Conservation (phyloP, 2,329 filamentous ascomycete species). For the Diaporthe helianthi region DNA sequence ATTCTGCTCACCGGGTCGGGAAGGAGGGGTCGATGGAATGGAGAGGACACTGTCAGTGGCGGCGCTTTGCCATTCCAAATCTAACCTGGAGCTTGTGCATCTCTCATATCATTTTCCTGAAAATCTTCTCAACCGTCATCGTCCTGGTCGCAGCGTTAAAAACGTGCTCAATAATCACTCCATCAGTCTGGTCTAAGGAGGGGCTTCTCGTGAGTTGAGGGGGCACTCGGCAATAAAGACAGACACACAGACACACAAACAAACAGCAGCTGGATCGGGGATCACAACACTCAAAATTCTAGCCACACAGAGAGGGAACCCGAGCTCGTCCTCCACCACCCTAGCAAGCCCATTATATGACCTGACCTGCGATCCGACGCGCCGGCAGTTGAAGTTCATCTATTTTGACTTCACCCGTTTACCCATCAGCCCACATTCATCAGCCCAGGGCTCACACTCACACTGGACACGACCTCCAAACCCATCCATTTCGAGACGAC, state of each 20-base stretch:
- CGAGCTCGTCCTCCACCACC: background rate
- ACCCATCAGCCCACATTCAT: background rate
- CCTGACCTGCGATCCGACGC: constrained; percentile 11
- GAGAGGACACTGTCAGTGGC: no score
- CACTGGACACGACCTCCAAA: background rate
- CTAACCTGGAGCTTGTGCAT: background rate
- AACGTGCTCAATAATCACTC: constrained; percentile 25
- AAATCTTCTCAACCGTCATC: background rate
- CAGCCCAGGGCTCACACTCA: background rate
- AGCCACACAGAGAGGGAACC: background rate
- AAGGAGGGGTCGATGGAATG: no score
- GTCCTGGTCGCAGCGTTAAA: background rate
- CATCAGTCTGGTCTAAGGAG: background rate
- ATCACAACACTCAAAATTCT: no score
- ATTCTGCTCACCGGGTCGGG: background rate
- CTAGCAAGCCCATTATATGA: background rate
- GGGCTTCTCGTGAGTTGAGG: background rate
- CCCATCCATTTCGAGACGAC: background rate
- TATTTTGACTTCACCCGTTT: constrained; percentile 9
- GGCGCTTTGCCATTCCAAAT: background rate
- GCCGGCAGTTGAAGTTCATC: background rate
- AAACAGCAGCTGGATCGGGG: no score
- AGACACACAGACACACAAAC: background rate
- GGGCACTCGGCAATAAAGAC: background rate
- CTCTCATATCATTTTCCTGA: background rate